phyloP scores from a whole-genome alignment of 202 grass and related monocot species.

The Digitaria exilis region DNA sequence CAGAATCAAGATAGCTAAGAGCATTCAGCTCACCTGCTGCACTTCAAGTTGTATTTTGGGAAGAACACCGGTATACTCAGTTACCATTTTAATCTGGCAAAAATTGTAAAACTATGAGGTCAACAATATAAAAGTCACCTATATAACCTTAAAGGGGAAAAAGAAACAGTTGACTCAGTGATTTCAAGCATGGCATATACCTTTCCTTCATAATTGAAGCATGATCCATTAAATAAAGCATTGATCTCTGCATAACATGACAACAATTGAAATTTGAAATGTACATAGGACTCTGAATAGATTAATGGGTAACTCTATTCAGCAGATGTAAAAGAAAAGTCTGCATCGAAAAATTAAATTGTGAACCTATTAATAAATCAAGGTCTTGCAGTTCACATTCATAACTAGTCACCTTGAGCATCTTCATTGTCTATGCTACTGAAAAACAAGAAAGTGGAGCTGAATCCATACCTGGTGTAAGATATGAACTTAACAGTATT shows the following conservation, averaged over 20 bases:
- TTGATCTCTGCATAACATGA: conserved; percentile 64
- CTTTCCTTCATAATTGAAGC: conserved; percentile 82
- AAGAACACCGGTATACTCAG: conserved; percentile 83
- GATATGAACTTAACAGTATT: too few species aligned
- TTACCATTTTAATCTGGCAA: conserved; percentile 67
- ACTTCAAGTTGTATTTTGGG: conserved; percentile 81
- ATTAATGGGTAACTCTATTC: conserved; percentile 4
- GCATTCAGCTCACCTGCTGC: conserved; percentile 61
- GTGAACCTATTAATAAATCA: not conserved
- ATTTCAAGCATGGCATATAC: conserved; percentile 44
- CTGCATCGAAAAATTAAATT: not conserved
- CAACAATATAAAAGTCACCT: conserved; percentile 18
- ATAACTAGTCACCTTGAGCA: not conserved
- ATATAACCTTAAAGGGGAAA: not conserved
- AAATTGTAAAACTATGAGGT: conserved; percentile 38
- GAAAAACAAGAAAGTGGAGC: not conserved
- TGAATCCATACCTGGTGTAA: conserved; percentile 54
- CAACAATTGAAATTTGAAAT: conserved; percentile 36
- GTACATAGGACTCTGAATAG: conserved; percentile 12
- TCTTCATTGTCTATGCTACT: not conserved
- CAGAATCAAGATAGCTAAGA: conserved; percentile 16
- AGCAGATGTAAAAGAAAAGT: conserved; percentile 14
- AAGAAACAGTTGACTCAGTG: not conserved
- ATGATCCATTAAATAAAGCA: conserved; percentile 77
- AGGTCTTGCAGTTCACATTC: not conserved